These are phyloP conservation scores for Mycena venus DNA, from an alignment of 768 basidiomycete genomes.

Conservation along the genomic window DNA sequence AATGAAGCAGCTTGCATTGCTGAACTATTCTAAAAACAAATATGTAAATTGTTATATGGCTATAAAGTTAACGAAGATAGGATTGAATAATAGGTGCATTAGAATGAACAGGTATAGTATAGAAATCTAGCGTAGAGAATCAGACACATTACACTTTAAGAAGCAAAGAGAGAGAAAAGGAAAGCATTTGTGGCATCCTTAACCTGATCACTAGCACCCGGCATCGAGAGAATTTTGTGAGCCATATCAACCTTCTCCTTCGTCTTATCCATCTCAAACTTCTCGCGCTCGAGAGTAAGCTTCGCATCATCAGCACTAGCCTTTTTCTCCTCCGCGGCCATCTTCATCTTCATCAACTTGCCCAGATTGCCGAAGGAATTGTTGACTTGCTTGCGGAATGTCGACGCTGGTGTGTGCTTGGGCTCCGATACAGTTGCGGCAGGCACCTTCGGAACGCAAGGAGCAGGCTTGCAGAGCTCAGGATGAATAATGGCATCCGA, in stretches of 20 bases:
- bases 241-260: slow-evolving; percentile 13
- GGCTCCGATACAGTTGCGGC: background rate
- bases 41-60: background rate
- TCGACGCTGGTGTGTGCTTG: background rate
- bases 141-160: background rate
- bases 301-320: background rate
- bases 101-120: background rate
- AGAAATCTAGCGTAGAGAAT: background rate
- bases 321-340: slow-evolving; percentile 1
- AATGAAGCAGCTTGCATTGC: background rate
- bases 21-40: background rate
- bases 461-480: background rate
- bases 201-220: background rate
- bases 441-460: background rate
- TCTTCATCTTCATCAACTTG: slow-evolving; percentile 3
- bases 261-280: background rate
- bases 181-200: background rate
- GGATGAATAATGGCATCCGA: no score
- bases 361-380: background rate
- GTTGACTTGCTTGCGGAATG: background rate
- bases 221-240: background rate
- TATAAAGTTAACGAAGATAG: background rate
- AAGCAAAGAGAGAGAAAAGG: background rate
- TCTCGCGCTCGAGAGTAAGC: background rate
- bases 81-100: background rate